A percentile compares a stretch with the other conserved stretches of the same genome.
Evolutionary conservation across 331 rosid species (phyloP).

Genomic region (Saraca asoca): DNA sequence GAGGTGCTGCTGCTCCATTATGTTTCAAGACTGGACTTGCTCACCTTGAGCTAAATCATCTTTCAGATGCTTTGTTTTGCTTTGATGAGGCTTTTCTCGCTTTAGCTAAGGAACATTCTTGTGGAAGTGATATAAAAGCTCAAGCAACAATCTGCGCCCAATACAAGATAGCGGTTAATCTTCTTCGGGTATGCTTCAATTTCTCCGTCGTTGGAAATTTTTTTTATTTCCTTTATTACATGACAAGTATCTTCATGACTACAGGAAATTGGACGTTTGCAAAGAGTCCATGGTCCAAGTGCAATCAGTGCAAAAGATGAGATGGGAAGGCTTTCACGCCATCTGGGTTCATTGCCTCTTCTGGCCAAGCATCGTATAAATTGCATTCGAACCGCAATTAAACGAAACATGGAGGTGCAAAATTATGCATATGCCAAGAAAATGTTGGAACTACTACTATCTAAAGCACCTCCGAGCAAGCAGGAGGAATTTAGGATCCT

Average conservation of each 20-base stretch:
- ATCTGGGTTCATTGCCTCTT: conserved; percentile 95
- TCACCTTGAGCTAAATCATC: conserved; percentile 95
- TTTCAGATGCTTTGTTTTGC: conserved; percentile 93
- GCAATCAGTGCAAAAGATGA: conserved; percentile 97
- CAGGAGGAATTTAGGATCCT: conserved; percentile 91
- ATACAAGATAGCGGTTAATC: conserved; percentile 92
- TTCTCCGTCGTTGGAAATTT: conserved; percentile 17
- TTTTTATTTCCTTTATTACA: conserved; percentile 17
- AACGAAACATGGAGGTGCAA: conserved; percentile 97
- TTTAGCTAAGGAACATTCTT: conserved; percentile 90
- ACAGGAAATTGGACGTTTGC: conserved; percentile 96
- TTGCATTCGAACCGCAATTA: conserved; percentile 94
- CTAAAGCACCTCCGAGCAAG: conserved; percentile 90
- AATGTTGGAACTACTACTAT: conserved; percentile 88
- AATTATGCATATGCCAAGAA: conserved; percentile 87
- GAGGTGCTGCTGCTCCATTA: conserved; percentile 81
- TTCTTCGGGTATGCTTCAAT: conserved; percentile 70
- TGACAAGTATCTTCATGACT: conserved; percentile 16
- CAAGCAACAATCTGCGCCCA: conserved; percentile 99
- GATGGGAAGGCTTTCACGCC: conserved; percentile 98
- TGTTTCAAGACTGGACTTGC: conserved; percentile 96
- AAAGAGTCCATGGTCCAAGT: conserved; percentile 82
- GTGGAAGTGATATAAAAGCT: conserved; percentile 95
- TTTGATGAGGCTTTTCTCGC: conserved; percentile 95
- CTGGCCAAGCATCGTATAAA: conserved; percentile 92